Conservation (phyloP, 2,329 filamentous ascomycete genomes). For the Clarireedia paspali region DNA sequence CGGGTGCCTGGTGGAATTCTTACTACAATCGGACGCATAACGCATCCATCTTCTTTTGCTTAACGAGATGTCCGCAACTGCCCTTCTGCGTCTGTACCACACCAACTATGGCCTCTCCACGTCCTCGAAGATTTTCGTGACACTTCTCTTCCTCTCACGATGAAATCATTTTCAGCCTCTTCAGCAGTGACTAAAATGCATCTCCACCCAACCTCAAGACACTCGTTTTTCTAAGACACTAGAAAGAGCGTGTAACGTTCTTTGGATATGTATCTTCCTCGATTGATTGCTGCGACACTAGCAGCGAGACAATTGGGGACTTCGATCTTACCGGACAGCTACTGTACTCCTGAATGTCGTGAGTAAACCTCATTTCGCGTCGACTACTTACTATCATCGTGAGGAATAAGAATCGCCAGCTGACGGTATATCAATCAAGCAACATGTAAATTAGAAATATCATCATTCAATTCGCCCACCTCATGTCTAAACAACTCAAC, state of each 20-base stretch:
- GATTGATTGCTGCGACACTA: constrained; percentile 15
- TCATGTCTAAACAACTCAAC: constrained; percentile 19
- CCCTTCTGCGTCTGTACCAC: not conserved
- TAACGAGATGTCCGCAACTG: not conserved
- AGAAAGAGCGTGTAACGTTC: constrained; percentile 6
- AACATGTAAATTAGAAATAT: constrained; percentile 17
- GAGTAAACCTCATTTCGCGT: constrained; percentile 8
- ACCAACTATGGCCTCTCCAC: not conserved
- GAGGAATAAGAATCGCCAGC: not conserved
- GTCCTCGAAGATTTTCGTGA: not conserved
- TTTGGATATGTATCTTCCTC: constrained; percentile 18
- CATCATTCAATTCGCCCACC: constrained; percentile 11
- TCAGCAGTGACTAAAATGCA: constrained; percentile 17
- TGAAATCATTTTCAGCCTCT: constrained; percentile 14
- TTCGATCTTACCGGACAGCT: constrained; percentile 13
- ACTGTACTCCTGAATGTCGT: constrained; percentile 24
- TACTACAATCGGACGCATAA: not conserved
- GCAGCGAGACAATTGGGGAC: constrained; percentile 13
- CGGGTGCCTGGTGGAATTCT: not conserved
- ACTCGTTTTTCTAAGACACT: constrained; percentile 15
- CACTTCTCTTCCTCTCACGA: not conserved
- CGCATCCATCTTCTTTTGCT: not conserved
- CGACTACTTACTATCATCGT: not conserved
- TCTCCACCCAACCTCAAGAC: constrained; percentile 7
- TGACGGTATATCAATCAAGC: constrained; percentile 9